Evolutionary conservation across 106 monocot species (phyloP).

Genomic region (Hemerocallis citrina): DNA sequence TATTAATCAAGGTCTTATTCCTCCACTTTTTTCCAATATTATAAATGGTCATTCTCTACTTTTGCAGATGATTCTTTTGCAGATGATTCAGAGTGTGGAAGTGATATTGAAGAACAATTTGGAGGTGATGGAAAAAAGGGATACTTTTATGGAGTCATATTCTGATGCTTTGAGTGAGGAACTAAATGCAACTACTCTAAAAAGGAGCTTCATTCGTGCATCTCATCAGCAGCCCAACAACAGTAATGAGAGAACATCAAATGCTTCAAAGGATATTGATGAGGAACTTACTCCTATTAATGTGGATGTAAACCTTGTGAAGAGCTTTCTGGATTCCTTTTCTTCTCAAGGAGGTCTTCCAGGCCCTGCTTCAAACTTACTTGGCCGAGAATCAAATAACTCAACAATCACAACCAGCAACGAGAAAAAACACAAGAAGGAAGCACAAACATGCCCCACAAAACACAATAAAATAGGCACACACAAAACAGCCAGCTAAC

Average conservation of each 20-base stretch:
- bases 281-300: constrained; percentile 72
- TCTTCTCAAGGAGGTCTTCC: constrained; percentile 94
- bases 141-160: constrained; percentile 76
- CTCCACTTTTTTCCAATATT: too few relatives aligned
- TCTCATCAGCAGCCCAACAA: constrained; percentile 14
- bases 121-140: constrained; percentile 16
- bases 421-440: too few relatives aligned
- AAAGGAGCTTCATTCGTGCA: constrained; percentile 69
- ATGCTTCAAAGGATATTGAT: constrained; percentile 25
- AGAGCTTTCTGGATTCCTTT: constrained; percentile 84
- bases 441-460: too few relatives aligned
- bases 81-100: constrained; percentile 58
- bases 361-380: constrained; percentile 92
- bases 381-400: too few relatives aligned
- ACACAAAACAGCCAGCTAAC: too few relatives aligned
- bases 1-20: too few relatives aligned
- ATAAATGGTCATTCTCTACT: too few relatives aligned
- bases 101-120: constrained; percentile 30
- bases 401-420: too few relatives aligned
- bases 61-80: too few relatives aligned
- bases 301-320: constrained; percentile 80
- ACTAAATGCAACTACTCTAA: constrained; percentile 49
- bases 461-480: too few relatives aligned
- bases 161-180: constrained; percentile 67
- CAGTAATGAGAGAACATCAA: constrained; percentile 55